These are phyloP conservation scores for Phytophthora cactorum DNA, from an alignment of 352 stramenopile genomes.

Conservation along the genomic window DNA sequence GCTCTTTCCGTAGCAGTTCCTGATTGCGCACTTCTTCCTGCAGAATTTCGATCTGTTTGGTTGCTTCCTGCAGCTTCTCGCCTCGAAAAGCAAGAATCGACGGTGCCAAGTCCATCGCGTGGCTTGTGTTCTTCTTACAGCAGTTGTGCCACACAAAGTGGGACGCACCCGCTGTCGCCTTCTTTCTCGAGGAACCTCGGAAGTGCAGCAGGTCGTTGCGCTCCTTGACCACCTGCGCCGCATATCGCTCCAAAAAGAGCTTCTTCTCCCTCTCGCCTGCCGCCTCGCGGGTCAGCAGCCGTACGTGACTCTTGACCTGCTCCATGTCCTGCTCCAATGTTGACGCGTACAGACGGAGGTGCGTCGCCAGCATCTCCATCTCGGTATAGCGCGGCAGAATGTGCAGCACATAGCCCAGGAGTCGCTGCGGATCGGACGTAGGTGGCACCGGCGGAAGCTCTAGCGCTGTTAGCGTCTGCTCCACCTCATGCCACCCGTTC, in stretches of 20 bases:
- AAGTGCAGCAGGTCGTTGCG: constrained; percentile 81
- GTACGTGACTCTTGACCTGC: constrained; percentile 67
- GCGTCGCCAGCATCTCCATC: constrained; percentile 84
- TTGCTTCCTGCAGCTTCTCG: constrained; percentile 72
- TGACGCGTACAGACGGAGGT: constrained; percentile 74
- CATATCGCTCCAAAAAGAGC: constrained; percentile 82
- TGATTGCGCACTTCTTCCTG: constrained; percentile 75
- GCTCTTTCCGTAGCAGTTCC: constrained; percentile 60
- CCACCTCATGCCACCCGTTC: constrained; percentile 63
- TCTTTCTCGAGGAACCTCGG: constrained; percentile 54
- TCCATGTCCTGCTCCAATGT: constrained; percentile 81
- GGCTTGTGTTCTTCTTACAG: constrained; percentile 79
- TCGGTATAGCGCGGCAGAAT: constrained; percentile 81
- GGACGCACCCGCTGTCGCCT: constrained; percentile 10
- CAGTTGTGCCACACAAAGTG: constrained; percentile 86
- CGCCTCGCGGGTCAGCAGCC: constrained; percentile 58
- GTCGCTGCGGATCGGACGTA: constrained; percentile 73
- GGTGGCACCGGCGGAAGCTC: constrained; percentile 72
- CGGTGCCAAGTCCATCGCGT: constrained; percentile 69
- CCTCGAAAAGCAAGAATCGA: constrained; percentile 79
- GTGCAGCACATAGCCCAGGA: constrained; percentile 77
- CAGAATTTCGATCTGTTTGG: constrained; percentile 50
- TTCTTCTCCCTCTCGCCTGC: constrained; percentile 74
- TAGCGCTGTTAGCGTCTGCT: constrained; percentile 53
- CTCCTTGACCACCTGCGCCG: constrained; percentile 85